Base-by-base conservation (phyloP, 441 rosid genomes). In the California macrophylla region DNA sequence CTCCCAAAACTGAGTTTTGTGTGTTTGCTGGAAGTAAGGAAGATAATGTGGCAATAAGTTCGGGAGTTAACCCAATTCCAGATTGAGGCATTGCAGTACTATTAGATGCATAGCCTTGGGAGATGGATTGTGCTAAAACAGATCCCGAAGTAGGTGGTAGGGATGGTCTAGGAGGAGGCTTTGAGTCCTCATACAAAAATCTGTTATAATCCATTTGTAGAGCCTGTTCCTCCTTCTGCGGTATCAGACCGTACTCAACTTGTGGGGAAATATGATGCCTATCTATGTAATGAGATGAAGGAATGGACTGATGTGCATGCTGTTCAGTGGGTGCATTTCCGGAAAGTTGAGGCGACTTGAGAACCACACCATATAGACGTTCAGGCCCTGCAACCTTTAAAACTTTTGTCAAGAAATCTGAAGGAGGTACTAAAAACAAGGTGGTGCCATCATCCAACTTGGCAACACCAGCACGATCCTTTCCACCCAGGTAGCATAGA, bases 381-480 rank as follows among this genome's bases (percentile, higher is more conserved):
- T 90, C 97, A 24, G 93, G 98, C 36, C 99, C 99, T 3, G 73
- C 58, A 42, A 92, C 92, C 73, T 87, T 89, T 79, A 94, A 83
- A 26, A 92, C 98, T 36, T 85, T 85, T 10, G 87, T 80, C 69
- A 92, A 83, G 83, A 94, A 94, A 67, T 87, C 91, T 28, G 99
- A 92, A 24, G 99, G 99, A 66, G 99, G 98, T 45, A 92, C 97
- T 81, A 94, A 78, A 72, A 94, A 92, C 36, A 92, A 79, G 18
- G 94, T 92, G 21, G 91, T 92, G 67, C 98, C 98, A 70, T 92
- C 97, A 64, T 85, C 92, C 58, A 94, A 82, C 79, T 91, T 92
- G 67, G 96, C 98, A 76, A 94, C 99, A 72, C 98, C 99, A 58
- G 99, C 99, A 77, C 98, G 94, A 67, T 89, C 78, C 71, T 89